Evolutionary conservation across 1,284 basidiomycete genomes (phyloP).

Genomic region (Boletus semigastroideus): DNA sequence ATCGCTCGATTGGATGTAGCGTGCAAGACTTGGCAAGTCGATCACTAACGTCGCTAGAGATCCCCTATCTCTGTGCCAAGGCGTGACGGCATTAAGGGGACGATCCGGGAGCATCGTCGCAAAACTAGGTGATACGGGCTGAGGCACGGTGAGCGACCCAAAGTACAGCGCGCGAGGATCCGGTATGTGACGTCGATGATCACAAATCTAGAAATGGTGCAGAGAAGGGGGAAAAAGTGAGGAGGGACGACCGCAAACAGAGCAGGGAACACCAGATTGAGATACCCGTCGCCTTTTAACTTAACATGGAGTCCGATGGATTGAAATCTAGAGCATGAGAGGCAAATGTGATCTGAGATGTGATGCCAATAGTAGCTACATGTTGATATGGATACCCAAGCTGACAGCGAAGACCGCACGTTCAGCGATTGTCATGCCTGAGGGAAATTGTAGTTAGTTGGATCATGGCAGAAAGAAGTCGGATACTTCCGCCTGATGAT

Average conservation of each 20-base stretch:
- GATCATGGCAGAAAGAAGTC: too few relatives aligned
- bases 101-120: too few relatives aligned
- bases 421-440: too few relatives aligned
- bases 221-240: background rate
- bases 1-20: too few relatives aligned
- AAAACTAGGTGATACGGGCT: background rate
- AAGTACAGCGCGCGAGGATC: background rate
- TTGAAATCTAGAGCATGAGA: too few relatives aligned
- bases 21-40: background rate
- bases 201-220: background rate
- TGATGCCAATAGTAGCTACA: too few relatives aligned
- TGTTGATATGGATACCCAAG: too few relatives aligned
- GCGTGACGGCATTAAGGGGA: background rate
- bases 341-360: too few relatives aligned
- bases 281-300: constrained; percentile 6
- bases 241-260: background rate
- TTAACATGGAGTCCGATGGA: too few relatives aligned
- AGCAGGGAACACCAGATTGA: constrained; percentile 1
- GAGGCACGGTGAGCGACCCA: background rate
- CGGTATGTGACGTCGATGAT: constrained; percentile 1
- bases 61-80: background rate
- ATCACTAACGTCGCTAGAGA: background rate
- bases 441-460: too few relatives aligned
- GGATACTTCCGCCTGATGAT: too few relatives aligned
- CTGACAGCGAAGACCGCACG: too few relatives aligned